Conservation (phyloP, 495 filamentous ascomycete genomes). For the Annulohypoxylon nitens region DNA sequence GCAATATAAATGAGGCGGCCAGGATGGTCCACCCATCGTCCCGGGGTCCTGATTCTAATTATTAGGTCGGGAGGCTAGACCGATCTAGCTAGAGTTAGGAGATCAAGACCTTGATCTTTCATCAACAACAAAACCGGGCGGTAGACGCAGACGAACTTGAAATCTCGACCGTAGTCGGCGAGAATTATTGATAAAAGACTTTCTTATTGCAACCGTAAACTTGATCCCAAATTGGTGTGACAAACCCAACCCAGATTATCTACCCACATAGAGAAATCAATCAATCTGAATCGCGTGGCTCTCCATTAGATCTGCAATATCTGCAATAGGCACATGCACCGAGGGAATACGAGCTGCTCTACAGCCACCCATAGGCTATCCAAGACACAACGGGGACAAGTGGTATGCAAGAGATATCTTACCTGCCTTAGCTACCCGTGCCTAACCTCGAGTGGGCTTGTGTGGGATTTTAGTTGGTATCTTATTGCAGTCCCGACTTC, state of each 20-base stretch:
- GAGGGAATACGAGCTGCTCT: constrained; percentile 41
- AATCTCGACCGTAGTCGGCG: constrained; percentile 1
- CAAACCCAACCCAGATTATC: constrained; percentile 14
- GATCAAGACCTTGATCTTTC: neutral
- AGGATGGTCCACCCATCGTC: constrained; percentile 30
- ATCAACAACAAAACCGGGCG: constrained; percentile 10
- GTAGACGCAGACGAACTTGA: neutral
- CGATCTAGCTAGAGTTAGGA: constrained; percentile 16
- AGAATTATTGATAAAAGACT: neutral
- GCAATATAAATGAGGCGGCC: constrained; percentile 36
- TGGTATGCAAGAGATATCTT: constrained; percentile 36
- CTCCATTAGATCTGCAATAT: constrained; percentile 26
- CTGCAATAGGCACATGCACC: constrained; percentile 18
- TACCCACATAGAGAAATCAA: constrained; percentile 31
- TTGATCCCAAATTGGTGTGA: constrained; percentile 16
- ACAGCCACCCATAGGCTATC: constrained; percentile 33
- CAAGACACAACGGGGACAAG: constrained; percentile 20
- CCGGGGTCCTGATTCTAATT: constrained; percentile 38
- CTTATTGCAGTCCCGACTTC: constrained; percentile 34
- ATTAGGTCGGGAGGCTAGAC: constrained; percentile 27
- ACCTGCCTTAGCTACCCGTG: constrained; percentile 16
- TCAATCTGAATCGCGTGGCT: constrained; percentile 47
- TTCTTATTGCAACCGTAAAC: constrained; percentile 6
- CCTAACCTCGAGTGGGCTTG: constrained; percentile 33
- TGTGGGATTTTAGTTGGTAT: constrained; percentile 29